Evolutionary conservation across 148 eudicot species (phyloP).

Genomic region (Hydrangea macrophylla): DNA sequence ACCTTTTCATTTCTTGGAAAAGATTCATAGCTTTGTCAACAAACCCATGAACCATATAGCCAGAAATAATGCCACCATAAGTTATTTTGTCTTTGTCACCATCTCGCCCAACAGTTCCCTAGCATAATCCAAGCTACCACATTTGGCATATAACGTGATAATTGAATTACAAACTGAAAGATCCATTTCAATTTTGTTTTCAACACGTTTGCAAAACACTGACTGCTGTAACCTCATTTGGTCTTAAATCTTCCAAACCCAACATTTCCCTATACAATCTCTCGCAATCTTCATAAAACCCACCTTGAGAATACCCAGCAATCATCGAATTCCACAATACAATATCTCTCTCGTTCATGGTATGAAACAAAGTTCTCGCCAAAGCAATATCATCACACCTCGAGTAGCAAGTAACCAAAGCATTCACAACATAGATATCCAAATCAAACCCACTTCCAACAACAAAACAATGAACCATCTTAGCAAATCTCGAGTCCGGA

Average conservation of each 20-base stretch:
- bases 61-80: slow-evolving; percentile 53
- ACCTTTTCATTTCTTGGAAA: slow-evolving; percentile 40
- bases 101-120: slow-evolving; percentile 51
- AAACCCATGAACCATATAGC: slow-evolving; percentile 63
- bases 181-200: slow-evolving; percentile 42
- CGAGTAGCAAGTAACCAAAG: slow-evolving; percentile 49
- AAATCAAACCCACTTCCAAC: slow-evolving; percentile 42
- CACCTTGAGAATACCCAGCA: slow-evolving; percentile 58
- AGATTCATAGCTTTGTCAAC: slow-evolving; percentile 52
- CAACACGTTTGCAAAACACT: slow-evolving; percentile 54
- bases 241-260: slow-evolving; percentile 29
- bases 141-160: slow-evolving; percentile 59
- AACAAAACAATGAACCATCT: slow-evolving; percentile 46
- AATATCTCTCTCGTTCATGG: slow-evolving; percentile 40
- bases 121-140: slow-evolving; percentile 74
- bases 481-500: slow-evolving; percentile 22
- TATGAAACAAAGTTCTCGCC: slow-evolving; percentile 52
- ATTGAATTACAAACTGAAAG: slow-evolving; percentile 53
- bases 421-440: slow-evolving; percentile 56
- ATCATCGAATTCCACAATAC: slow-evolving; percentile 74
- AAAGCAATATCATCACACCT: slow-evolving; percentile 52
- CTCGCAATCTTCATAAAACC: slow-evolving; percentile 52
- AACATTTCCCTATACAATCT: slow-evolving; percentile 39
- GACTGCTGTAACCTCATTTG: slow-evolving; percentile 40
- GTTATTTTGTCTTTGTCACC: slow-evolving; percentile 64